These are phyloP conservation scores for Aspergillus sp. DNA, from an alignment of 2,329 filamentous ascomycete genomes.

Conservation along the genomic window DNA sequence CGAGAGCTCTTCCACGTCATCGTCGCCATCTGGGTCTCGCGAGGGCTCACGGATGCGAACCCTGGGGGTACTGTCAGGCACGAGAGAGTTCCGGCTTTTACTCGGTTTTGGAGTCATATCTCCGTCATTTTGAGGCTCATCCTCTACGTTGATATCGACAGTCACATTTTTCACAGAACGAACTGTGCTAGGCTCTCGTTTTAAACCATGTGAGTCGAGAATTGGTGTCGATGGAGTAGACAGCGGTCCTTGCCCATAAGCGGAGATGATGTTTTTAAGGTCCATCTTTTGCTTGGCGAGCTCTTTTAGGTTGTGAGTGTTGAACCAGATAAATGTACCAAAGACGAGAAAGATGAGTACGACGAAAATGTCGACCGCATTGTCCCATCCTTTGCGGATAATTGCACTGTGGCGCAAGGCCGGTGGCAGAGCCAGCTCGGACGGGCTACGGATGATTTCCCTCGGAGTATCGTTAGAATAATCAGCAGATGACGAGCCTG, in stretches of 20 bases:
- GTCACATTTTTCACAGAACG: slow-evolving; percentile 36
- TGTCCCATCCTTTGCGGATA: slow-evolving; percentile 52
- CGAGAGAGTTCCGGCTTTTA: slow-evolving; percentile 25
- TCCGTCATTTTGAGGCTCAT: slow-evolving; percentile 23
- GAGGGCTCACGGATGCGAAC: slow-evolving; percentile 48
- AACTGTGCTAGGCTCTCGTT: slow-evolving; percentile 31
- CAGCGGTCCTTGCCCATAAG: slow-evolving; percentile 41
- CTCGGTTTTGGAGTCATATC: slow-evolving; percentile 37
- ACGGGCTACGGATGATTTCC: slow-evolving; percentile 40
- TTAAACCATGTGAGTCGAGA: slow-evolving; percentile 32
- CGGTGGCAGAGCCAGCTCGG: slow-evolving; percentile 44
- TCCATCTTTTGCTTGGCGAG: slow-evolving; percentile 51
- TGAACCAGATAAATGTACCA: slow-evolving; percentile 49
- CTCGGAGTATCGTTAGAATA: slow-evolving; percentile 45
- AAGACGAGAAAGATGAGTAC: slow-evolving; percentile 46
- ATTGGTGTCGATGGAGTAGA: slow-evolving; percentile 47
- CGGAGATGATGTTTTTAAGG: slow-evolving; percentile 49
- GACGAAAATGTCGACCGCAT: slow-evolving; percentile 50
- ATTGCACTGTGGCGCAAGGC: slow-evolving; percentile 48
- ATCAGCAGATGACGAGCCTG: slow-evolving; percentile 42
- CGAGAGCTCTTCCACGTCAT: slow-evolving; percentile 37
- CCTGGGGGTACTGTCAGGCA: slow-evolving; percentile 35
- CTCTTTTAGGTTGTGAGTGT: slow-evolving; percentile 46
- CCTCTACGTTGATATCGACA: slow-evolving; percentile 35
- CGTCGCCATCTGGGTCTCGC: slow-evolving; percentile 37